phyloP scores from a whole-genome alignment of 176 grass and related monocot genomes.

The Oryza meyeriana region DNA sequence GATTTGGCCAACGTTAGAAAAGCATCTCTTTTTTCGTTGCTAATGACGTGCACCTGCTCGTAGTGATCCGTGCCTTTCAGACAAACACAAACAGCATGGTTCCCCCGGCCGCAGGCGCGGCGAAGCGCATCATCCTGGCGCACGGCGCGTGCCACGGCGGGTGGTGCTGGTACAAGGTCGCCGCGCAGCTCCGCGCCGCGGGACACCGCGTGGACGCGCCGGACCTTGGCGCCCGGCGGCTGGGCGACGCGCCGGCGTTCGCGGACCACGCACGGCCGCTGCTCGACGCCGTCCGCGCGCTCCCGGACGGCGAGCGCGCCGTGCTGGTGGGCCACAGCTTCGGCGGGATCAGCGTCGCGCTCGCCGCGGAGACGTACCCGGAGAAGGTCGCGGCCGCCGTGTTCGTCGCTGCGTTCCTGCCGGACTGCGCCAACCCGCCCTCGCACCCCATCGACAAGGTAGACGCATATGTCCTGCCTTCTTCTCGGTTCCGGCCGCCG shows the following conservation, averaged over 20 bases:
- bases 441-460: conserved; percentile 30
- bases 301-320: conserved; percentile 43
- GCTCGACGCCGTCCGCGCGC: conserved; percentile 34
- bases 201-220: conserved; percentile 39
- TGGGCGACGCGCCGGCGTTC: conserved; percentile 43
- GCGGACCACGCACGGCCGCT: conserved; percentile 53
- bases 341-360: conserved; percentile 44
- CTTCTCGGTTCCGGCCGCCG: neutral
- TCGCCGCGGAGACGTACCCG: conserved; percentile 56
- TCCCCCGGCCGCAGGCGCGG: neutral
- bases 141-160: conserved; percentile 57
- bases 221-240: conserved; percentile 38
- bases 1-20: too few species aligned
- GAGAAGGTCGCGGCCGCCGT: conserved; percentile 58
- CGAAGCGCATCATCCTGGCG: conserved; percentile 47
- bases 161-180: conserved; percentile 61
- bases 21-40: too few species aligned
- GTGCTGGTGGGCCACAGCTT: conserved; percentile 59
- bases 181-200: conserved; percentile 34
- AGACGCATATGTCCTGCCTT: too few species aligned
- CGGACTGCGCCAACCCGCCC: conserved; percentile 25
- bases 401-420: conserved; percentile 62
- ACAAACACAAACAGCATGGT: too few species aligned
- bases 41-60: too few species aligned
- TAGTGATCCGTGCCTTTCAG: too few species aligned